These are phyloP conservation scores for Neopestalotiopsis sp. DNA, from an alignment of 2,329 filamentous ascomycete genomes.

Conservation along the genomic window DNA sequence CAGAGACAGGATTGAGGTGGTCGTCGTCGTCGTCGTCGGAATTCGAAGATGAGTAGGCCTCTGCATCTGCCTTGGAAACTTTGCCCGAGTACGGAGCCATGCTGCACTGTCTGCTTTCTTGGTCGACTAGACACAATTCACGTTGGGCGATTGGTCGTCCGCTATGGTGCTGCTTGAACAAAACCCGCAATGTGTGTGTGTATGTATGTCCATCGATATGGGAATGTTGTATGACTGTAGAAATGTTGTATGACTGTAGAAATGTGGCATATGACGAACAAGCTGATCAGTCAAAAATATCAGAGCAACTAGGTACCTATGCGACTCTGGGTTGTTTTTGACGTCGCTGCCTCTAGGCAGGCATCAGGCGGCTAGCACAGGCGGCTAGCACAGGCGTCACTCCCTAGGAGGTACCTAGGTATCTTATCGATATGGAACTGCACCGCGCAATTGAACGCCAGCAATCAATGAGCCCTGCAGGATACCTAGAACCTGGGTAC, in stretches of 20 bases:
- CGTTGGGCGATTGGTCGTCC: neutral
- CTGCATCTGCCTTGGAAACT: constrained; percentile 58
- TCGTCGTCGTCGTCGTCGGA: constrained; percentile 54
- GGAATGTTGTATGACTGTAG: neutral
- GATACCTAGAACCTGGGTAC: too few species aligned
- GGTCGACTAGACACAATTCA: neutral
- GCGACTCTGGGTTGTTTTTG: too few species aligned
- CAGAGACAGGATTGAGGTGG: constrained; percentile 43
- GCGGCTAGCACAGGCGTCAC: too few species aligned
- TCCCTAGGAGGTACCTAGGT: too few species aligned
- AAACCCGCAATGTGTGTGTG: neutral
- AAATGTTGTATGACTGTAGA: neutral
- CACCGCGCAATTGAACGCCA: neutral
- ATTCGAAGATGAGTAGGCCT: constrained; percentile 61
- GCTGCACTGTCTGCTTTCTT: neutral
- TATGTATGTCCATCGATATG: neutral
- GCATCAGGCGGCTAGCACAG: too few species aligned
- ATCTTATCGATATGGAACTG: neutral
- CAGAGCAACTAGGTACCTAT: too few species aligned
- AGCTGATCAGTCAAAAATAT: too few species aligned
- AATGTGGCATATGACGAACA: neutral
- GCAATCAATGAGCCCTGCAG: too few species aligned
- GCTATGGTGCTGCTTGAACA: neutral
- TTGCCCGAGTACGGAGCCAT: constrained; percentile 52
- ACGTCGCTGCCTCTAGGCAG: too few species aligned